These are phyloP conservation scores for Lentinula edodes DNA, from an alignment of 768 basidiomycete species.

Conservation along the genomic window DNA sequence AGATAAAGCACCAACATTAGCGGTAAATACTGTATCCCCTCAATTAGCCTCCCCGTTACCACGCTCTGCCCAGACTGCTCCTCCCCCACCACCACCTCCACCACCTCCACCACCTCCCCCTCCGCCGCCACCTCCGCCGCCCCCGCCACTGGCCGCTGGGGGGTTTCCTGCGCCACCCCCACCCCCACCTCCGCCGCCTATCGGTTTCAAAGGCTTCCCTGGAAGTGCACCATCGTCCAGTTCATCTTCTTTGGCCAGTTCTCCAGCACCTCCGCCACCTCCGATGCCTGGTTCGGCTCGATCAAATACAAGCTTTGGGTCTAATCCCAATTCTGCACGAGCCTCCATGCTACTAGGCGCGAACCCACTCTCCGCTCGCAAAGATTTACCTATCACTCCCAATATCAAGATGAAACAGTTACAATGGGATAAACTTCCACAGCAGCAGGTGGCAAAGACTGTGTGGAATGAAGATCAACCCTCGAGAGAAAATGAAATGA, in stretches of 20 bases:
- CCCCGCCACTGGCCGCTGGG: slow-evolving; percentile 11
- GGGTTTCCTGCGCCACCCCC: slow-evolving; percentile 28
- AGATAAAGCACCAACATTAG: slow-evolving; percentile 11
- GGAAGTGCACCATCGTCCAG: slow-evolving; percentile 12
- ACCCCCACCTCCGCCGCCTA: slow-evolving; percentile 29
- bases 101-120: slow-evolving; percentile 13
- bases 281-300: slow-evolving; percentile 15
- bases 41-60: slow-evolving; percentile 22
- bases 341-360: slow-evolving; percentile 55
- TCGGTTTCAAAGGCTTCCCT: slow-evolving; percentile 25
- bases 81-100: slow-evolving; percentile 21
- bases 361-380: slow-evolving; percentile 61
- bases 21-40: slow-evolving; percentile 19
- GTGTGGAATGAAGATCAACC: slow-evolving; percentile 74
- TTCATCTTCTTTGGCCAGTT: slow-evolving; percentile 4
- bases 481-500: slow-evolving; percentile 72
- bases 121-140: slow-evolving; percentile 23
- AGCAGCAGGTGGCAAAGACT: slow-evolving; percentile 78
- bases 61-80: background rate
- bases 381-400: slow-evolving; percentile 81
- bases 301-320: slow-evolving; percentile 3
- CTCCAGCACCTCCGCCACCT: slow-evolving; percentile 31
- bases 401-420: slow-evolving; percentile 95
- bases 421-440: slow-evolving; percentile 98
- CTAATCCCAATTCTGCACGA: slow-evolving; percentile 41